These are phyloP conservation scores for Colletotrichum eremochloae DNA, from an alignment of 2,329 filamentous ascomycete species.

Conservation along the genomic window DNA sequence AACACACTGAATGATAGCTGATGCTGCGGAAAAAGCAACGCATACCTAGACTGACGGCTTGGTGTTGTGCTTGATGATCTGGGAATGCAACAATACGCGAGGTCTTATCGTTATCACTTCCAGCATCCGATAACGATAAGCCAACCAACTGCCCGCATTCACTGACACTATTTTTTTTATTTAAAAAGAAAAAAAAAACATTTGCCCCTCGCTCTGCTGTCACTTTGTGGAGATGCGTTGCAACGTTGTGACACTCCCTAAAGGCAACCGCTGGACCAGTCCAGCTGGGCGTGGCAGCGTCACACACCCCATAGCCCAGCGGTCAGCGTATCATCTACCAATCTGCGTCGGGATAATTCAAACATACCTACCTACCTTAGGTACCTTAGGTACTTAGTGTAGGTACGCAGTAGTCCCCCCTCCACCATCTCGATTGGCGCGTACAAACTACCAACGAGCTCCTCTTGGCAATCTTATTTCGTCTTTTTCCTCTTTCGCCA, in stretches of 20 bases:
- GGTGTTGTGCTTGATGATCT: background rate
- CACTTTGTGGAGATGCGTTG: background rate
- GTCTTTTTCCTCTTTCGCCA: background rate
- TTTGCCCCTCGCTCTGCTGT: background rate
- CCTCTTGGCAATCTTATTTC: background rate
- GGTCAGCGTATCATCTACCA: conserved; percentile 16
- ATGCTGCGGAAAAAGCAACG: background rate
- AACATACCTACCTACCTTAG: conserved; percentile 1
- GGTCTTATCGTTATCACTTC: background rate
- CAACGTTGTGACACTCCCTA: conserved; percentile 3
- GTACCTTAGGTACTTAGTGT: too few species aligned
- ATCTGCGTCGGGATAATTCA: conserved; percentile 36
- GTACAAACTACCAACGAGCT: background rate
- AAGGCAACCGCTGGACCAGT: conserved; percentile 3
- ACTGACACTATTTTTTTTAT: background rate
- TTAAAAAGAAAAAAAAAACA: too few species aligned
- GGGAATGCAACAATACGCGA: background rate
- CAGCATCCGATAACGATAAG: background rate
- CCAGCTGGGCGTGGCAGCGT: background rate
- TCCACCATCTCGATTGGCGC: too few species aligned
- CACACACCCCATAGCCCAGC: conserved; percentile 1
- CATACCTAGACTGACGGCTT: background rate
- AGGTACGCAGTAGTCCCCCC: too few species aligned
- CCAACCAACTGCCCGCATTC: background rate
- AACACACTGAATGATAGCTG: background rate